Evolutionary conservation across 768 basidiomycete genomes (phyloP).

Genomic region (Kwoniella mangroviensis): DNA sequence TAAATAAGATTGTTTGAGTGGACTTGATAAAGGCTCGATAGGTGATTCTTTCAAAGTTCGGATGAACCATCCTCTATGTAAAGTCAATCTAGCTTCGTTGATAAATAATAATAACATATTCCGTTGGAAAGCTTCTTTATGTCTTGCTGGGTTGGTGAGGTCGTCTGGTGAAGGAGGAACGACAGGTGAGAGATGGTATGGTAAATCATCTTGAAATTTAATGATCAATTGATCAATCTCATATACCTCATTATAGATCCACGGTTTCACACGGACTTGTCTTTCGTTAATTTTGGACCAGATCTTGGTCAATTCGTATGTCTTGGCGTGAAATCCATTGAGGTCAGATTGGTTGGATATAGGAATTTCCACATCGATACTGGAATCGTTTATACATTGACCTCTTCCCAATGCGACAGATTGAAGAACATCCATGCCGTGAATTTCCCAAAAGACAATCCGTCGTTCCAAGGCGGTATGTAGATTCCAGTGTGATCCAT

Average conservation of each 20-base stretch:
- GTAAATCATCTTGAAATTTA: slow-evolving; percentile 24
- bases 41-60: slow-evolving; percentile 24
- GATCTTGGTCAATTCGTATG: slow-evolving; percentile 27
- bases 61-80: slow-evolving; percentile 28
- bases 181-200: slow-evolving; percentile 22
- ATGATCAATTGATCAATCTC: slow-evolving; percentile 21
- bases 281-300: slow-evolving; percentile 34
- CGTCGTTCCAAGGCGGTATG: slow-evolving; percentile 18
- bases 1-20: slow-evolving; percentile 19
- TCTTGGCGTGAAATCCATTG: slow-evolving; percentile 19
- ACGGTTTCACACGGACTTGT: slow-evolving; percentile 23
- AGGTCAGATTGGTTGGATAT: slow-evolving; percentile 17
- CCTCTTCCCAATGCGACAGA: slow-evolving; percentile 27
- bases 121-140: slow-evolving; percentile 21
- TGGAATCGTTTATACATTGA: slow-evolving; percentile 24
- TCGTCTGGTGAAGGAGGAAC: slow-evolving; percentile 25
- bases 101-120: slow-evolving; percentile 31
- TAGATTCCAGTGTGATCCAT: slow-evolving; percentile 25
- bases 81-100: slow-evolving; percentile 27
- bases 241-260: slow-evolving; percentile 27
- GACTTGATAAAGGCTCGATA: slow-evolving; percentile 15
- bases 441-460: slow-evolving; percentile 38
- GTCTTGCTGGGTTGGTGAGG: slow-evolving; percentile 15
- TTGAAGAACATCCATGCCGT: slow-evolving; percentile 30
- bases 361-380: slow-evolving; percentile 29